Base-by-base conservation (phyloP, 495 filamentous ascomycete genomes). In the Friedmanniomyces simplex region DNA sequence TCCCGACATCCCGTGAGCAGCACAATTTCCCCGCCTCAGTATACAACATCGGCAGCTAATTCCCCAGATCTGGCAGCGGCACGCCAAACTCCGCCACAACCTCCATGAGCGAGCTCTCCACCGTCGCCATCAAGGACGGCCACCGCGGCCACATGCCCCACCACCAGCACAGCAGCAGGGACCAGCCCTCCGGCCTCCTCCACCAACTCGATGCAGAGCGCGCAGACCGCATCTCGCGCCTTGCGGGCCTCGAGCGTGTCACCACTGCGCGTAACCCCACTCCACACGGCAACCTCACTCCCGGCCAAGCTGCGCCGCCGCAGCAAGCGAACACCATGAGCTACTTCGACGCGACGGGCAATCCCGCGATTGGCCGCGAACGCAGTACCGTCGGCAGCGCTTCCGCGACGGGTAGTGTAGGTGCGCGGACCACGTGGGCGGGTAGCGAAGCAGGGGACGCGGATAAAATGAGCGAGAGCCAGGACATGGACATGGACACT, bases 61-160 rank as follows among this genome's bases (percentile, higher is more conserved):
- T 13, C 42, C 56, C 10, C 52, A 61, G 51, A 52, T 61, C 53
- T 52, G 14, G 57, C 63, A 95, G 89, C 56, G 90, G 90, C 61
- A 96, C 90, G n/a, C 90, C 90, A 2, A 94, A 89, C 60, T 91
- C 86, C 53, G 83, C 85, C 25, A 91, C 86, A 6, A 91, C 88
- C 12, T 88, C 88, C 24, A 81, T 96, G 58, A 93, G 87, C 20
- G 84, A 86, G 13, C 78, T 95, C 32, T 91, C 87, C 20, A 96
- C 90, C 26, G 91, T 88, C 6, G 90, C 90, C 48, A 93, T 93
- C 75, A 96, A 94, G 72, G 90, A 96, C 63, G 90, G 90, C 57
- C 88, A 94, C 61, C 85, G 86, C 57, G 90, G 90, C 65, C 80
- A 87, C 57, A 68, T 73, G 24, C 74, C 74, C 55, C 75, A 76